Conservation (phyloP, 2,329 filamentous ascomycete genomes). For the Hymenoscyphus scutula region DNA sequence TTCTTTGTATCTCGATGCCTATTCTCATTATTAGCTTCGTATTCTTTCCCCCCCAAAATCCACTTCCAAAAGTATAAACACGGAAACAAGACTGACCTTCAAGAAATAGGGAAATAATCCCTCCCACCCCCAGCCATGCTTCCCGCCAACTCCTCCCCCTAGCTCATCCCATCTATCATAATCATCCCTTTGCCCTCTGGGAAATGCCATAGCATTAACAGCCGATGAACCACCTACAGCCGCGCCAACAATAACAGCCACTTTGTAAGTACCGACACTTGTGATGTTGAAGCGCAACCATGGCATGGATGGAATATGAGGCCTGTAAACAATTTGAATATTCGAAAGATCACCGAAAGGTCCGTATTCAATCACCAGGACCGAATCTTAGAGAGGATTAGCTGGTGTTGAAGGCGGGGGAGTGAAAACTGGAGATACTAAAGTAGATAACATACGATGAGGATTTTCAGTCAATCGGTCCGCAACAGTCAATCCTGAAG, state of each 20-base stretch:
- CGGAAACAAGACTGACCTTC: constrained; percentile 4
- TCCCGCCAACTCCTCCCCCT: background rate
- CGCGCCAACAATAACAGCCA: constrained; percentile 4
- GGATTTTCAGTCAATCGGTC: constrained; percentile 7
- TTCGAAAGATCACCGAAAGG: background rate
- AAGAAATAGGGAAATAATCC: constrained; percentile 7
- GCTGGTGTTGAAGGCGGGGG: background rate
- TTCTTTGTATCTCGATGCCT: background rate
- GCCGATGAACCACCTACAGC: background rate
- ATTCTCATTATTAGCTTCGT: background rate
- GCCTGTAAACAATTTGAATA: background rate
- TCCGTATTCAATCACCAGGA: constrained; percentile 9
- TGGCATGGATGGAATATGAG: background rate
- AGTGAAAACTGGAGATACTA: background rate
- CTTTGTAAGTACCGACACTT: background rate
- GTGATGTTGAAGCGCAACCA: constrained; percentile 7
- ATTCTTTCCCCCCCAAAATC: too few relatives aligned
- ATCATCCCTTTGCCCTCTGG: constrained; percentile 4
- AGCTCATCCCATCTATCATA: constrained; percentile 3
- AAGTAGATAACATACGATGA: background rate
- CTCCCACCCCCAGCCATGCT: background rate
- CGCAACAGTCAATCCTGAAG: constrained; percentile 3
- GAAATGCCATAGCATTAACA: constrained; percentile 8
- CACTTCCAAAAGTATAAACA: background rate
- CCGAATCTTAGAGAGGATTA: background rate